Base-by-base conservation (phyloP, 2,329 filamentous ascomycete genomes). In the Tolypocladium amazonense region DNA sequence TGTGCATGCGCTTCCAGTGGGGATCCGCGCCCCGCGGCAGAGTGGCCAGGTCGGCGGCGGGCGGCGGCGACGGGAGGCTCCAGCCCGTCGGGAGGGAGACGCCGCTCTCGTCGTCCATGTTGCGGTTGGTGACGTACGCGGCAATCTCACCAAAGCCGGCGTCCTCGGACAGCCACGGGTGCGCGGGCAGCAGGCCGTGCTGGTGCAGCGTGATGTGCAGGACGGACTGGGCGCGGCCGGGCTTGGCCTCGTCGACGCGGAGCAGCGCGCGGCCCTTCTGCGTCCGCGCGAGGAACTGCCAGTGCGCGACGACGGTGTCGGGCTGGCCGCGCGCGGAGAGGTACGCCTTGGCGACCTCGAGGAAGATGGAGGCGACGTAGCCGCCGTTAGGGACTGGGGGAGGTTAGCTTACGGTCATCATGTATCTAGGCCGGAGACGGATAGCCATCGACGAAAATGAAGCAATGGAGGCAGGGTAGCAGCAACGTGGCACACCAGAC, bases 311-410 rank as follows among this genome's bases (percentile, higher is more conserved):
- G 25, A 78, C 62, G 2, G 75, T 70, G 62, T 78, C 72, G 0
- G 71, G 68, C 50, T 78, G 76, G 23, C 67, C 64, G 2, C 67
- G 67, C 1, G 65, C 57, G 20, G 63, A 56, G 20, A 78, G 69
- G 60, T 79, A 74, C 3, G 64, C 60, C 15, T 64, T 67, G 9
- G 72, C 72, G 3, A 71, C 73, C 4, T 68, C 64, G 45, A 78
- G 66, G 56, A 80, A 70, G 56, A 74, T 70, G 20, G 73, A 70
- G 5, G 76, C 73, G 1, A 78, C 71, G 59, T 79, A 80, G 47
- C 78, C 77, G 61, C 78, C 77, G 59, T 80, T 77, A 2, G 77
- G 77, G 18, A 79, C 73, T 75, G 61, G 30, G 8, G 45, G 43
- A 18, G 15, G 14, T 50, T 18, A 30, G 45, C 45, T 9, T 5